phyloP scores from a whole-genome alignment of 306 rosid species.

The Rosa chinensis region DNA sequence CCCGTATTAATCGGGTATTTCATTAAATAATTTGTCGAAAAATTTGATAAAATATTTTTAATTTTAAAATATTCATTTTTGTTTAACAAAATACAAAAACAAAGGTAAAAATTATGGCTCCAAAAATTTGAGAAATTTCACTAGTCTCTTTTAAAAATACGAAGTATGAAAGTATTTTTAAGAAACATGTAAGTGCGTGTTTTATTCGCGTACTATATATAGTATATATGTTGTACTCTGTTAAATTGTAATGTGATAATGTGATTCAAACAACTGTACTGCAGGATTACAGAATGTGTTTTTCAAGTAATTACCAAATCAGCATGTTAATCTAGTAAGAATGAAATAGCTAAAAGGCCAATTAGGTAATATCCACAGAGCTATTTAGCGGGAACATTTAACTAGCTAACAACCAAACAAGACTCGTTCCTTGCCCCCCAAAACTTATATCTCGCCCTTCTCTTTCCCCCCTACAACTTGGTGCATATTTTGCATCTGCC shows the following conservation, averaged over 20 bases:
- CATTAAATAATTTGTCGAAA: too few relatives aligned
- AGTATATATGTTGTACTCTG: not conserved
- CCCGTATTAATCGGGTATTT: too few relatives aligned
- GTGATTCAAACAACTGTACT: not conserved
- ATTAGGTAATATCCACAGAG: not conserved
- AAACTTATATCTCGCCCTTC: constrained; percentile 22
- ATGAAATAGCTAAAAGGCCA: not conserved
- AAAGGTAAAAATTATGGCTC: too few relatives aligned
- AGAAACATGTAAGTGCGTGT: too few relatives aligned
- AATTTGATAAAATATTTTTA: too few relatives aligned
- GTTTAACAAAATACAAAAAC: too few relatives aligned
- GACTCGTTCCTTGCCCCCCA: constrained; percentile 37
- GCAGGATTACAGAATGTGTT: too few relatives aligned
- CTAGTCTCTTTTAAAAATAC: too few relatives aligned
- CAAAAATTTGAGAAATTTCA: too few relatives aligned
- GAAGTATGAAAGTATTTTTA: too few relatives aligned
- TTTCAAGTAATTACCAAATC: not conserved
- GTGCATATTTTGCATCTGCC: constrained; percentile 19
- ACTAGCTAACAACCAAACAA: constrained; percentile 25
- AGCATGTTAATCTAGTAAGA: not conserved
- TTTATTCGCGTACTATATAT: not conserved
- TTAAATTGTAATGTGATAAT: not conserved
- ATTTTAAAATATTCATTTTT: too few relatives aligned
- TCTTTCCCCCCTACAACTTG: constrained; percentile 8
- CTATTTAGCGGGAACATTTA: constrained; percentile 49